These are phyloP conservation scores for Pholiota adiposa DNA, from an alignment of 1,284 basidiomycete genomes.

Conservation along the genomic window DNA sequence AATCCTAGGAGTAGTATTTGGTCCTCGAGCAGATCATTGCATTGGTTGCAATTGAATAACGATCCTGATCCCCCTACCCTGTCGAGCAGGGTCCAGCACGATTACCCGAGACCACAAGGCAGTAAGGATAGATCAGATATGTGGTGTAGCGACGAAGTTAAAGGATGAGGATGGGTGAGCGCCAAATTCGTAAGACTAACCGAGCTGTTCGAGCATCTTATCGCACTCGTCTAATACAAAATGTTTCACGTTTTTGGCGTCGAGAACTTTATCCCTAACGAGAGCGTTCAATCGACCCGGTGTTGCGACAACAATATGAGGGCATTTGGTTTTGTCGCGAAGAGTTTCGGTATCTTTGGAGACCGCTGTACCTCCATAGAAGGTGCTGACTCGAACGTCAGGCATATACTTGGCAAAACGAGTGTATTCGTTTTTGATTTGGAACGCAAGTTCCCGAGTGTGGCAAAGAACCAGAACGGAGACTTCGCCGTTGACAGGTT, in stretches of 20 bases:
- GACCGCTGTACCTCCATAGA: slow-evolving; percentile 97
- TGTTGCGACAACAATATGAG: slow-evolving; percentile 98
- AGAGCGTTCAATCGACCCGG: slow-evolving; percentile 96
- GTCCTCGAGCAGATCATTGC: slow-evolving; percentile 21
- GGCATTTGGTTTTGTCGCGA: slow-evolving; percentile 97
- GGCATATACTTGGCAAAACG: slow-evolving; percentile 99
- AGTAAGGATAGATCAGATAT: slow-evolving; percentile 39
- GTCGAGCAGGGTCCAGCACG: slow-evolving; percentile 35
- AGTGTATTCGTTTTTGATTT: slow-evolving; percentile 99
- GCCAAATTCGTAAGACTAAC: slow-evolving; percentile 88
- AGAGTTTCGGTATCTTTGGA: slow-evolving; percentile 94
- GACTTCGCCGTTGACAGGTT: slow-evolving; percentile 98
- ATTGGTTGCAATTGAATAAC: slow-evolving; percentile 23
- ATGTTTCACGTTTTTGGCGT: slow-evolving; percentile 95
- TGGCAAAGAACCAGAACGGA: slow-evolving; percentile 98
- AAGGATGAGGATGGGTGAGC: slow-evolving; percentile 50
- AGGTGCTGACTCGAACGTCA: slow-evolving; percentile 95
- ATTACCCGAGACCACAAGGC: slow-evolving; percentile 22
- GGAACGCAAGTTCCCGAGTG: slow-evolving; percentile 98
- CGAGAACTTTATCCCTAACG: slow-evolving; percentile 90
- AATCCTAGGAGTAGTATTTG: slow-evolving; percentile 23
- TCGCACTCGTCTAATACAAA: slow-evolving; percentile 99
- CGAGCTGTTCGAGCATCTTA: slow-evolving; percentile 99
- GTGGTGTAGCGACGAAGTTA: slow-evolving; percentile 47
- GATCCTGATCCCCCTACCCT: slow-evolving; percentile 26